phyloP scores from a whole-genome alignment of 2,329 filamentous ascomycete genomes.

The Rachicladosporium sp. region DNA sequence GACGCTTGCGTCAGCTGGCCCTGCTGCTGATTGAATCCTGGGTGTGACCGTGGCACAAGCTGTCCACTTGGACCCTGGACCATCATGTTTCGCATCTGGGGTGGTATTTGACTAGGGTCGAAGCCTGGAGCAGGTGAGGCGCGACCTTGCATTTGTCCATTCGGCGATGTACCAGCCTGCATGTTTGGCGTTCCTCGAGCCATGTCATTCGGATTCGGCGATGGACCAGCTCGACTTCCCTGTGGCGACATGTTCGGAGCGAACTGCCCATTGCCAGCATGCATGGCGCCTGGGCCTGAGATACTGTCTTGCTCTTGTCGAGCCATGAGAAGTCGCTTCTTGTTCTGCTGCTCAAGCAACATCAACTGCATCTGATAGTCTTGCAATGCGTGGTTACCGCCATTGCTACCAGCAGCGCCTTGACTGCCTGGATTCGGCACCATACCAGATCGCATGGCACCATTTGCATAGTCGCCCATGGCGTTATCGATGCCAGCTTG shows the following conservation, averaged over 20 bases:
- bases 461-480: slow-evolving; percentile 30
- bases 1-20: slow-evolving; percentile 39
- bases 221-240: slow-evolving; percentile 55
- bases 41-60: slow-evolving; percentile 57
- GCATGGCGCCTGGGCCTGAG: slow-evolving; percentile 34
- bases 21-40: slow-evolving; percentile 31
- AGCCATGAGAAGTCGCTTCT: slow-evolving; percentile 74
- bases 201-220: slow-evolving; percentile 67
- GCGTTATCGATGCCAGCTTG: slow-evolving; percentile 54
- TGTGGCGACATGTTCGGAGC: slow-evolving; percentile 52
- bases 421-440: slow-evolving; percentile 17
- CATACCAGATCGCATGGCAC: slow-evolving; percentile 14
- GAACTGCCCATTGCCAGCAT: slow-evolving; percentile 32
- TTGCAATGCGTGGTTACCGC: slow-evolving; percentile 68
- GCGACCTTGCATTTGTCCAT: slow-evolving; percentile 52
- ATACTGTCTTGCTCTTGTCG: slow-evolving; percentile 65
- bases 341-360: slow-evolving; percentile 77
- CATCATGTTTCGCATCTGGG: slow-evolving; percentile 16
- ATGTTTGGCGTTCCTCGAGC: slow-evolving; percentile 67
- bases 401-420: slow-evolving; percentile 29
- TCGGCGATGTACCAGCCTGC: slow-evolving; percentile 57
- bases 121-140: slow-evolving; percentile 49
- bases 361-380: slow-evolving; percentile 87
- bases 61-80: slow-evolving; percentile 41
- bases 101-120: slow-evolving; percentile 17